Evolutionary conservation across 2,329 filamentous ascomycete species (phyloP), one percentile per base, ranked within the genome.

Genomic region (Ascochyta clinopodiicola): DNA sequence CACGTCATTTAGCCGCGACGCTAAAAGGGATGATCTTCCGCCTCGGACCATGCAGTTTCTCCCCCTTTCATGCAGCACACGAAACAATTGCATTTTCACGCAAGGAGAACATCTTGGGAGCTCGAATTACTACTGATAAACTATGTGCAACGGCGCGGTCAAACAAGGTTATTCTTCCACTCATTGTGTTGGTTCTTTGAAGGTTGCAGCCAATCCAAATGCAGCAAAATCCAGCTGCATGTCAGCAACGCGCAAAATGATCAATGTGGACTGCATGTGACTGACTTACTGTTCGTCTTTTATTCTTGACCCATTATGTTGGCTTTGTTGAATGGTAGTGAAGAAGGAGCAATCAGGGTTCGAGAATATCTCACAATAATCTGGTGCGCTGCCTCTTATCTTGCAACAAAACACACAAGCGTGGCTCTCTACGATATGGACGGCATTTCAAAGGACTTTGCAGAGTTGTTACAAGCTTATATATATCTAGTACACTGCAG

Each of bases 1-100:
- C 63, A 64, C 62, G 60, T 66, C 63, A 63, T 64, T 57, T 47
- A 61, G 60, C 53, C 52, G 62, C 51, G 51, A 38, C 58, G 58
- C 62, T 63, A 63, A 52, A 52, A 37, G 39, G 49, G 54, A 59
- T 48, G 59, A 56, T 65, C 62, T 54, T 60, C 59, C 51, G 49
- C 47, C 45, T 59, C 59, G 44, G 51, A 44, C 40, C 45, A 53
- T 45, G 31, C 47, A 51, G 38, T 36, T 12, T 50, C 39, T 39
- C 55, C 58, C 27, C 51, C 54, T 55, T 56, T 51, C 44, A 42
- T 19, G 40, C 46, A 51, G 19, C 37, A 39, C 15, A 50, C 37
- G 32, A 25, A 36, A 45, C 21, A 15, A 38, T 21, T 34, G 51
- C 36, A n/a, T 34, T 45, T 36, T 6, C 12, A 22, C 8, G 25